Conservation (phyloP, 352 stramenopile genomes). For the Phytophthora fragariaefolia region DNA sequence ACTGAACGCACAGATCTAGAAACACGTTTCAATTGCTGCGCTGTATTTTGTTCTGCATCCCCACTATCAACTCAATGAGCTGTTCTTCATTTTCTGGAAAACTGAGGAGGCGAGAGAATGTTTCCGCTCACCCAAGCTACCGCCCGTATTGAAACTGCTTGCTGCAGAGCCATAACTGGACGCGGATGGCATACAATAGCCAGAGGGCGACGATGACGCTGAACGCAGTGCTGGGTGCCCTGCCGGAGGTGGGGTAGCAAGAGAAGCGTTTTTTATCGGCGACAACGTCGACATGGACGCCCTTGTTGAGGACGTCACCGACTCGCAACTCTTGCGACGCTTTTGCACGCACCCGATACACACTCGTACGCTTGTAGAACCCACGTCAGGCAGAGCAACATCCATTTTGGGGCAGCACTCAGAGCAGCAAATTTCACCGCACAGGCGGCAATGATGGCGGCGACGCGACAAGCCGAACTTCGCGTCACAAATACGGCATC, state of each 20-base stretch:
- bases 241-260: slow-evolving; percentile 29
- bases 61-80: slow-evolving; percentile 19
- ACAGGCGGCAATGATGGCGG: slow-evolving; percentile 81
- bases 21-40: too few species aligned
- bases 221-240: slow-evolving; percentile 31
- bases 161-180: slow-evolving; percentile 43
- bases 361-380: slow-evolving; percentile 71
- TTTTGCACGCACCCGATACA: slow-evolving; percentile 67
- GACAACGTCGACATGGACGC: slow-evolving; percentile 35
- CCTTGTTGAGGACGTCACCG: slow-evolving; percentile 20
- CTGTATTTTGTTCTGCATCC: background rate
- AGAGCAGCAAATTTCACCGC: slow-evolving; percentile 78
- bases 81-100: slow-evolving; percentile 71
- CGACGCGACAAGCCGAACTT: slow-evolving; percentile 76
- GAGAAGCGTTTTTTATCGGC: slow-evolving; percentile 23
- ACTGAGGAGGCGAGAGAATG: slow-evolving; percentile 55
- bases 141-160: slow-evolving; percentile 37
- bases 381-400: slow-evolving; percentile 66
- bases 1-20: too few species aligned
- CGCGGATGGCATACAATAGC: slow-evolving; percentile 55
- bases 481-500: slow-evolving; percentile 67
- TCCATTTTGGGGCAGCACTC: slow-evolving; percentile 87
- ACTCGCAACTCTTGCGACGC: slow-evolving; percentile 61
- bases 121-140: slow-evolving; percentile 59
- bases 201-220: slow-evolving; percentile 45